phyloP scores from a whole-genome alignment of 2,329 filamentous ascomycete species.

The Lachnellula arida region DNA sequence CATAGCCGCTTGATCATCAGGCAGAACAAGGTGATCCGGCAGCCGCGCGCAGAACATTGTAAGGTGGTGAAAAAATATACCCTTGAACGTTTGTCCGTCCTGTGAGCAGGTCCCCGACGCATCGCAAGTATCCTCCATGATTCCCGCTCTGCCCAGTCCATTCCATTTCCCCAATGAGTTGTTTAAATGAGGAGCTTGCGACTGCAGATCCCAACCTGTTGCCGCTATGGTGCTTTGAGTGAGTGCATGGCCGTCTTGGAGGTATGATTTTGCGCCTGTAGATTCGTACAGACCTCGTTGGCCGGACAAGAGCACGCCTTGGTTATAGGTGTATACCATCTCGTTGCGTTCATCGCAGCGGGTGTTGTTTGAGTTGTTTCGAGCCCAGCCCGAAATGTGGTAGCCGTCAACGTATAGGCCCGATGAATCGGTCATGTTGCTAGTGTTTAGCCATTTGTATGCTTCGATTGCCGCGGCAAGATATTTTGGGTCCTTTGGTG shows the following conservation, averaged over 20 bases:
- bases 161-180: constrained; percentile 48
- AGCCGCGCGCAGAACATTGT: constrained; percentile 70
- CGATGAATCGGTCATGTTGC: constrained; percentile 72
- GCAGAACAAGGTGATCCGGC: constrained; percentile 29
- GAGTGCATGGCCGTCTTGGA: constrained; percentile 75
- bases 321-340: constrained; percentile 95
- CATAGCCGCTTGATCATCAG: constrained; percentile 26
- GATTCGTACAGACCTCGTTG: constrained; percentile 74
- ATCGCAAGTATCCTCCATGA: constrained; percentile 84
- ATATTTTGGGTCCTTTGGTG: constrained; percentile 53
- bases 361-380: constrained; percentile 55
- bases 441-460: constrained; percentile 73
- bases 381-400: constrained; percentile 65
- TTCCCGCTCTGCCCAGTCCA: constrained; percentile 71
- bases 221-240: constrained; percentile 69
- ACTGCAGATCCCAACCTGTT: constrained; percentile 65
- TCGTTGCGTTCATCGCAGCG: constrained; percentile 77
- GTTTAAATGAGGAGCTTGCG: not conserved
- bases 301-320: constrained; percentile 82
- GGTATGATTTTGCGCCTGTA: constrained; percentile 66
- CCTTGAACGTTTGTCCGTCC: constrained; percentile 86
- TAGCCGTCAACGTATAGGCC: constrained; percentile 85
- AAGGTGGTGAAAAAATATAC: constrained; percentile 90
- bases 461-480: constrained; percentile 69
- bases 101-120: constrained; percentile 70